Evolutionary conservation across 805 yeast genomes (phyloP), one percentile per base, ranked within the genome.

Genomic region (Candida anglica): DNA sequence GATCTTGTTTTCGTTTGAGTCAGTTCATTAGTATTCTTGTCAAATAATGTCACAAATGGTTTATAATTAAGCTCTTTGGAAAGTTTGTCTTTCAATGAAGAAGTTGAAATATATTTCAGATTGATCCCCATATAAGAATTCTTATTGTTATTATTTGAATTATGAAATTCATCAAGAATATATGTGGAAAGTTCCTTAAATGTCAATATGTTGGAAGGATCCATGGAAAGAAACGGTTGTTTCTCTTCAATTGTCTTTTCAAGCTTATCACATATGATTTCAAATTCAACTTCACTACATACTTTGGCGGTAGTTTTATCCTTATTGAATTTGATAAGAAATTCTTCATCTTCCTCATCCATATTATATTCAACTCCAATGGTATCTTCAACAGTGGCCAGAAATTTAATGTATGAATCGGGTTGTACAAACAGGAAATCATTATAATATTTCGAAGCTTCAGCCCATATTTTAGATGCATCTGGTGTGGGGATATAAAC

Each of bases 401-500:
- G 84, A 47, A 86, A 86, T 47, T 87, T 82, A 37, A 93, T 85
- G 54, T 88, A 91, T 8, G 84, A 69, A 15, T 77, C 77, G 0
- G 98, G 96, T 41, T 79, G 81, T 3, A 56, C 56, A 58, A 85
- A 91, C 16, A 66, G 59, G 26, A 48, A 52, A 22, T 83, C 82
- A 13, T 61, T 61, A 55, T 93, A 93, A 58, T 74, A 88, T 45
- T 80, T 73, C 6, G 65, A 48, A 25, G 86, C 94, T 16, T 86
- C 95, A 3, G 64, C 58, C 96, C 96, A 89, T 15, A 75, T 66
- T 44, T 72, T 72, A 0, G 94, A 81, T 3, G 98, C 97, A 67
- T 87, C 95, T 0, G 98, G 98, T 0, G 98, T 93, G 2, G 98
- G 98, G 47, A 93, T 93, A 57, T 82, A 91, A 28, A 82, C 81